Conservation (phyloP, 2,329 filamentous ascomycete species). For the Fusarium beomiforme region DNA sequence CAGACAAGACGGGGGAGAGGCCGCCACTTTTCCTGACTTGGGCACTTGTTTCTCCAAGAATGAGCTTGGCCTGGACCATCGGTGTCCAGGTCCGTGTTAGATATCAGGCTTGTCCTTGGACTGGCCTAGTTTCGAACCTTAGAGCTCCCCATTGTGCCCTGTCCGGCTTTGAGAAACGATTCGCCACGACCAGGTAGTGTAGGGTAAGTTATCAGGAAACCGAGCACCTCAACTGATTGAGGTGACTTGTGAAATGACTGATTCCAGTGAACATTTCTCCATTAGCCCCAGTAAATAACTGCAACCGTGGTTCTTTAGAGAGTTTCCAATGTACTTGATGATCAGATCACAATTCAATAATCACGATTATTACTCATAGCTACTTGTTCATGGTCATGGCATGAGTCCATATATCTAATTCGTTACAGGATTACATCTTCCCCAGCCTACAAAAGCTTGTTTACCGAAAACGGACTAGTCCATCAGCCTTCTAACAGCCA, state of each 20-base stretch:
- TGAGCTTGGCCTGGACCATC: constrained; percentile 27
- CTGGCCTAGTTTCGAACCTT: background rate
- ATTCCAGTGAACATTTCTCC: background rate
- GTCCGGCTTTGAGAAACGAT: background rate
- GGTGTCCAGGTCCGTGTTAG: constrained; percentile 22
- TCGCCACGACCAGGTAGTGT: background rate
- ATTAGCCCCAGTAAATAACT: constrained; percentile 1
- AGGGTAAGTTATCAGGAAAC: constrained; percentile 10
- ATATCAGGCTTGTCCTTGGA: constrained; percentile 8
- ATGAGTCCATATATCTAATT: background rate
- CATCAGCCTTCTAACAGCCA: constrained; percentile 19
- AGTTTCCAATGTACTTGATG: background rate
- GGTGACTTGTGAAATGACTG: constrained; percentile 5
- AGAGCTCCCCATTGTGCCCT: background rate
- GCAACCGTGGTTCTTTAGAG: constrained; percentile 2
- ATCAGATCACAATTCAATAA: background rate
- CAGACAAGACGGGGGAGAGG: constrained; percentile 1
- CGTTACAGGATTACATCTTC: background rate
- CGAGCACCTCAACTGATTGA: constrained; percentile 6
- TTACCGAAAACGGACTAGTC: constrained; percentile 27
- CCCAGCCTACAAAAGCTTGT: constrained; percentile 9
- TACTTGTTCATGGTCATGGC: background rate
- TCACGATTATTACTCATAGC: background rate
- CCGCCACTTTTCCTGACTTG: constrained; percentile 29
- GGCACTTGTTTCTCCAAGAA: constrained; percentile 23